These are phyloP conservation scores for Cicer judaicum DNA, from an alignment of 306 rosid genomes.

Conservation along the genomic window DNA sequence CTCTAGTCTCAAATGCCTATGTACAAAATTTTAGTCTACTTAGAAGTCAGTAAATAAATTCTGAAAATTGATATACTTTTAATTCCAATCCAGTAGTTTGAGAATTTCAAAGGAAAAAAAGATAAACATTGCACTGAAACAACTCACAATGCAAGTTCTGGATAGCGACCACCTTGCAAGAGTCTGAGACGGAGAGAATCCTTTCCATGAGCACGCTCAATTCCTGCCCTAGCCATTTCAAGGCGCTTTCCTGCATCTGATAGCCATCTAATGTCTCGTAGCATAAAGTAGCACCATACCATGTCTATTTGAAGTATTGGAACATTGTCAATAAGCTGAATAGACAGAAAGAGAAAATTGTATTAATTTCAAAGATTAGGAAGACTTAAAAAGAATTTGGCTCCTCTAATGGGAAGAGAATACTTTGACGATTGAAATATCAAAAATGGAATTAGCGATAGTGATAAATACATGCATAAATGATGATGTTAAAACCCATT, in stretches of 20 bases:
- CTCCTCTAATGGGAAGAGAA: not conserved
- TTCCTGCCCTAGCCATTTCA: slow-evolving; percentile 72
- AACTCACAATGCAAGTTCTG: slow-evolving; percentile 90
- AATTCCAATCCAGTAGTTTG: slow-evolving; percentile 3
- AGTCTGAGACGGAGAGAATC: slow-evolving; percentile 76
- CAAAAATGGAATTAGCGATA: not conserved
- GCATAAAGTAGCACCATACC: slow-evolving; percentile 99
- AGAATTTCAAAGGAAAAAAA: slow-evolving; percentile 3
- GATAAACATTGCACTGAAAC: slow-evolving; percentile 9
- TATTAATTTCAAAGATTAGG: slow-evolving; percentile 30
- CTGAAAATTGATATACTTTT: slow-evolving; percentile 32
- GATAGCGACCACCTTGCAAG: slow-evolving; percentile 80
- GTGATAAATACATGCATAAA: not conserved
- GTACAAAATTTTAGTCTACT: slow-evolving; percentile 30
- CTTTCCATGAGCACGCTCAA: slow-evolving; percentile 86
- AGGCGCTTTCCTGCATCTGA: slow-evolving; percentile 87
- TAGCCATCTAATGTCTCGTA: slow-evolving; percentile 80
- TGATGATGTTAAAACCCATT: not conserved
- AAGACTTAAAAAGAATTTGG: not conserved
- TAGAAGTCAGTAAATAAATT: slow-evolving; percentile 19
- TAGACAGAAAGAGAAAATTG: slow-evolving; percentile 36
- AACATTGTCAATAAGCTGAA: slow-evolving; percentile 86
- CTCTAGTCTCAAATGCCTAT: slow-evolving; percentile 85
- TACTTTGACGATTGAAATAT: not conserved
- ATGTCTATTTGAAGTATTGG: slow-evolving; percentile 94